Conservation (phyloP, 768 basidiomycete genomes). For the Dioszegia aurantiaca region DNA sequence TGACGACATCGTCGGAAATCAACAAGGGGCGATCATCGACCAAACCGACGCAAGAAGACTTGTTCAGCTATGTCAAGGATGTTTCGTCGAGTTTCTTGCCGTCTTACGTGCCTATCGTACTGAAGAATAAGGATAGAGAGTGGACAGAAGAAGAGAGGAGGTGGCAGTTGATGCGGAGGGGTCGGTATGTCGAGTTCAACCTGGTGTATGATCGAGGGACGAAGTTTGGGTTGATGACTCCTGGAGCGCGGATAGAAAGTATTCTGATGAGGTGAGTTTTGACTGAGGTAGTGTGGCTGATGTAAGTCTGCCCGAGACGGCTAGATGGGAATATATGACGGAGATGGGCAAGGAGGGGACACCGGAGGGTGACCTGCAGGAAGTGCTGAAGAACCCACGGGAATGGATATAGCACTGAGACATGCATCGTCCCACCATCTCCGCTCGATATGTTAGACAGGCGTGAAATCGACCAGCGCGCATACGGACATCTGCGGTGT, state of each 20-base stretch:
- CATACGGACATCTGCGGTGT: too few species aligned
- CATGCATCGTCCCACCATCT: too few species aligned
- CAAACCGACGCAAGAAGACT: conserved; percentile 59
- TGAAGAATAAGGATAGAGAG: conserved; percentile 56
- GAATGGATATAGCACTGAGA: conserved; percentile 63
- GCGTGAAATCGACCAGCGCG: too few species aligned
- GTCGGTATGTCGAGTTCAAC: conserved; percentile 94
- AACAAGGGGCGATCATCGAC: conserved; percentile 17
- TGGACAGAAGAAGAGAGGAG: conserved; percentile 63
- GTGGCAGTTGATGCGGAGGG: conserved; percentile 89
- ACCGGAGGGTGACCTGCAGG: conserved; percentile 65
- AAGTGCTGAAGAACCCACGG: conserved; percentile 62
- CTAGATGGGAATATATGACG: conserved; percentile 85
- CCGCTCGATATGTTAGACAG: too few species aligned
- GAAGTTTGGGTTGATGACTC: conserved; percentile 79
- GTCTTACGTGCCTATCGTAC: conserved; percentile 83
- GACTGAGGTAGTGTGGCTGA: conserved; percentile 1
- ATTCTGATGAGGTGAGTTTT: conserved; percentile 72
- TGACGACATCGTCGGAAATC: conserved; percentile 59
- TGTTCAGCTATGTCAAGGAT: conserved; percentile 71
- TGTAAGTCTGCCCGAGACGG: conserved; percentile 66
- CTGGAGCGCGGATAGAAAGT: conserved; percentile 82
- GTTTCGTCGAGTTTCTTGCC: conserved; percentile 80
- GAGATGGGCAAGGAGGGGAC: conserved; percentile 66
- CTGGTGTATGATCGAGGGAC: conserved; percentile 81